phyloP scores from a whole-genome alignment of 371 early-diverging fungal species.

The Mortierella sp. region DNA sequence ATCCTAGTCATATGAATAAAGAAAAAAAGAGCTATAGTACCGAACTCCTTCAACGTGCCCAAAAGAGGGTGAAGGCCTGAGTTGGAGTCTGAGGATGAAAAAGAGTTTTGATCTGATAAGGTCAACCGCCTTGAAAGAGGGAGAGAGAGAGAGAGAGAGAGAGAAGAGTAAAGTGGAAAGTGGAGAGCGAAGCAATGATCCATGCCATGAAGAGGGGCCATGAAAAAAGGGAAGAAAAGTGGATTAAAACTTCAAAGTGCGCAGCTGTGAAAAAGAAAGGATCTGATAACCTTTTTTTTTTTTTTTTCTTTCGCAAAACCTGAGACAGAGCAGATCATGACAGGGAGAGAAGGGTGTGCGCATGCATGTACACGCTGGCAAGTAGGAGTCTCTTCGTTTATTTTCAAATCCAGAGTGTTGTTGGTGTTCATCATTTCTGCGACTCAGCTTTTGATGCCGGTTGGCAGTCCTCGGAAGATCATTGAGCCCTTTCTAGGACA shows the following conservation, averaged over 20 bases:
- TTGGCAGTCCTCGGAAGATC: not conserved
- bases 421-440: not conserved
- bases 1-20: not conserved
- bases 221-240: not conserved
- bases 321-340: not conserved
- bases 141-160: not conserved
- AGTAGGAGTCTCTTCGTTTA: not conserved
- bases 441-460: not conserved
- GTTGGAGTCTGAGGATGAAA: not conserved
- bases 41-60: not conserved
- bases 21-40: too few species aligned
- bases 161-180: not conserved
- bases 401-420: not conserved
- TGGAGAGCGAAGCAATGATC: not conserved
- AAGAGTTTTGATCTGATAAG: slow-evolving; percentile 9
- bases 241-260: not conserved
- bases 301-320: not conserved
- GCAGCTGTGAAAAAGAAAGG: not conserved
- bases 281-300: slow-evolving; percentile 9
- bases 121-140: not conserved
- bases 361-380: not conserved
- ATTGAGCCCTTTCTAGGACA: not conserved
- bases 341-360: not conserved
- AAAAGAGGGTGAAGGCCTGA: not conserved
- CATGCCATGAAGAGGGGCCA: not conserved